Base-by-base conservation (phyloP, 2,329 filamentous ascomycete genomes). In the Leptodontidium sp. region DNA sequence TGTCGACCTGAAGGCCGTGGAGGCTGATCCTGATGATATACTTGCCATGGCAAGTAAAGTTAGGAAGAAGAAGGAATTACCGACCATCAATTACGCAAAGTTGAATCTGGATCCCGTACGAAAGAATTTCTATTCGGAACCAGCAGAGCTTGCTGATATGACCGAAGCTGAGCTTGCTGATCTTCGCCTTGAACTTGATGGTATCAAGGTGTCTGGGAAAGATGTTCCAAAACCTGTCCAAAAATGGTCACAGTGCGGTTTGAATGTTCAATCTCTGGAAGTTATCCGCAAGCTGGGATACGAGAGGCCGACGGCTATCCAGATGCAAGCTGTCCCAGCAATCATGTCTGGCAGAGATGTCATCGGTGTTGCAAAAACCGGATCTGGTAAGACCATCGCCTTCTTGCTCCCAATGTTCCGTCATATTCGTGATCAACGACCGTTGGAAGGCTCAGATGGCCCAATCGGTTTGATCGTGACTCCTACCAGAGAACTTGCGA, bases 291-390 rank as follows among this genome's bases (percentile, higher is more conserved):
- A 87, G 64, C 83, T 98, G 47, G 92, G 92, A 7, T 99, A 94
- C 78, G 92, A 97, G 66, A 92, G 90, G 77, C 94, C 96, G 0
- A 98, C 96, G 0, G 88, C 95, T 0, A 98, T 99, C 75, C 96
- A 99, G 80, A 91, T 94, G 80, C 96, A 99, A 80, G 96, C 96
- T 2, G 90, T 98, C 69, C 96, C 96, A 1, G 91, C 94, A 11
- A 93, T 98, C 76, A 98, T 98, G 93, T 97, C 94, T 35, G 96
- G 96, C 11, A 89, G 94, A 74, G 96, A 99, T 82, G 92, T 98
- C 47, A 93, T 99, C 72, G 96, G 94, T 73, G 94, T 99, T 64
- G 96, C 96, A 21, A 98, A 98, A 83, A 99, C 96, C 32, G 96
- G 96, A 5, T 98, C 96, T 32, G 96, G 96, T 79, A 99, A 99